phyloP scores from a whole-genome alignment of 192 early-diverging fungal species.

The Jimgerdemannia lactiflua region DNA sequence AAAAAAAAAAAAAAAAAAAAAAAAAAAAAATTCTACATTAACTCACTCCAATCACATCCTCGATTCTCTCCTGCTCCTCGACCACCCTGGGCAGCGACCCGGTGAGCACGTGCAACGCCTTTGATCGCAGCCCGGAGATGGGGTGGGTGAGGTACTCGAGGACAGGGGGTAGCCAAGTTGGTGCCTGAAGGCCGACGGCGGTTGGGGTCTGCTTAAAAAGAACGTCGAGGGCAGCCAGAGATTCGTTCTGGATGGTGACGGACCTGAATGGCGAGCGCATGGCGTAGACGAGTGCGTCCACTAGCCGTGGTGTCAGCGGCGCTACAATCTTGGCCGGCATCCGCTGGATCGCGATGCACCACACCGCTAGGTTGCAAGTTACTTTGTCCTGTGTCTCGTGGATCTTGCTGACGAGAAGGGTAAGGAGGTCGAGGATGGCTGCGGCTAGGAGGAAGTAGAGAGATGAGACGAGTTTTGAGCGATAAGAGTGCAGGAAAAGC shows the following conservation, averaged over 20 bases:
- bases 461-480: neutral
- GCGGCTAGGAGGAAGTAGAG: neutral
- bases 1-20: no score
- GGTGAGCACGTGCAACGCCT: neutral
- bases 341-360: neutral
- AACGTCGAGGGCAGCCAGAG: neutral
- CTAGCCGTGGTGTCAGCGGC: neutral
- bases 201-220: neutral
- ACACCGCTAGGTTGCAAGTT: neutral
- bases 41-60: neutral
- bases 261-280: neutral
- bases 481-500: neutral
- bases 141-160: neutral
- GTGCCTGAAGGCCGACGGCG: neutral
- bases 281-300: neutral
- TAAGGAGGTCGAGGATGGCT: neutral
- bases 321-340: neutral
- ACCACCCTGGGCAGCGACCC: neutral
- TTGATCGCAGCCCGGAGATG: neutral
- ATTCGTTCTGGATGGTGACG: neutral
- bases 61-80: neutral
- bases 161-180: neutral
- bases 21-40: neutral
- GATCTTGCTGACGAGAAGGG: neutral
- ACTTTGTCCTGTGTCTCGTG: neutral